Percentiles rank a stretch among this genome's conserved stretches.
Evolutionary conservation across 257 asterid species (phyloP).

Genomic region (Handroanthus guayacan): DNA sequence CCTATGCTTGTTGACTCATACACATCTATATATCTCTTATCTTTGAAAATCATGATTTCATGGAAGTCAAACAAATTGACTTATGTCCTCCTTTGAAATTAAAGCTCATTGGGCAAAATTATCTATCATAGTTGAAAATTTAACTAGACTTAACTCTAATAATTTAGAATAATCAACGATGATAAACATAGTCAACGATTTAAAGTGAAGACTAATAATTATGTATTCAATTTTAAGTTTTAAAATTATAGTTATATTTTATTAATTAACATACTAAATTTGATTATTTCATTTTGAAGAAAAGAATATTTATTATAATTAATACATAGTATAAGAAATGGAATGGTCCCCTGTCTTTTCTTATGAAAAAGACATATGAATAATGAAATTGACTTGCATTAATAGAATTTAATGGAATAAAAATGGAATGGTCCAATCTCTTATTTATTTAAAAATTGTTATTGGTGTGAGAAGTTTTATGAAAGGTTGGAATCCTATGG

Average conservation of each 20-base stretch:
- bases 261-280: too few species aligned
- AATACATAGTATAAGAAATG: neutral
- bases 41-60: slow-evolving; percentile 1
- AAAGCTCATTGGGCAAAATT: neutral
- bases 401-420: neutral
- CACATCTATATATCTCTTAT: neutral
- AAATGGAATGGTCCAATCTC: neutral
- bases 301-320: too few species aligned
- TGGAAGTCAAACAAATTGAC: slow-evolving; percentile 18
- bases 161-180: too few species aligned
- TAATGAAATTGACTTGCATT: neutral
- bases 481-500: too few species aligned
- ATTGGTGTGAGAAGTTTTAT: too few species aligned
- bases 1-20: too few species aligned
- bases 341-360: neutral
- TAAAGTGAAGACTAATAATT: too few species aligned
- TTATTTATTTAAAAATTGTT: too few species aligned
- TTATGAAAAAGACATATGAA: neutral
- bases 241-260: too few species aligned
- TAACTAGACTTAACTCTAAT: too few species aligned
- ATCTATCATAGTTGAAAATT: neutral
- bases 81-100: neutral
- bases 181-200: too few species aligned
- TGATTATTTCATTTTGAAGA: neutral
- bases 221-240: too few species aligned